Conservation (phyloP, 2,329 filamentous ascomycete species). For the Aspergillus hiratsukae region DNA sequence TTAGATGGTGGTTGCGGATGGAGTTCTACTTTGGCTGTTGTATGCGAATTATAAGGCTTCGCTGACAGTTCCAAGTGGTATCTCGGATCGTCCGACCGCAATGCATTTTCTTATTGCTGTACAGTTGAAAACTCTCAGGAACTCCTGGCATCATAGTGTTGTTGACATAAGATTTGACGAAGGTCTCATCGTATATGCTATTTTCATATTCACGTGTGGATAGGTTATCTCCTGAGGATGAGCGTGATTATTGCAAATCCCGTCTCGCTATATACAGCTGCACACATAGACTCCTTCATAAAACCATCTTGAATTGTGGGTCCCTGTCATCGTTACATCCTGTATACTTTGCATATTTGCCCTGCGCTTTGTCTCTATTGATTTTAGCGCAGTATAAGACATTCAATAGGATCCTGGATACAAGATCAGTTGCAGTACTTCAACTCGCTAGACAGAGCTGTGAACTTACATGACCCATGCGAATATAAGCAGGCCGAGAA, state of each 20-base stretch:
- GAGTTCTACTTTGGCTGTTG: not conserved
- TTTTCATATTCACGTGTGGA: not conserved
- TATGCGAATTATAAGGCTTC: not conserved
- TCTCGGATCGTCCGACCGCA: not conserved
- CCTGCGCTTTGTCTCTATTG: constrained; percentile 57
- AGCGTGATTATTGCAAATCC: not conserved
- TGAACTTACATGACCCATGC: constrained; percentile 60
- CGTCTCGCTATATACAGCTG: not conserved
- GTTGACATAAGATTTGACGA: not conserved
- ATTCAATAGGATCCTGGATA: constrained; percentile 52
- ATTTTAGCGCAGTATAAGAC: constrained; percentile 60
- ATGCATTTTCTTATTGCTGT: not conserved
- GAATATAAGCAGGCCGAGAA: constrained; percentile 56
- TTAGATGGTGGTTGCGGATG: not conserved
- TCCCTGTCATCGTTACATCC: constrained; percentile 61
- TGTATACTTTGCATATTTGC: constrained; percentile 55
- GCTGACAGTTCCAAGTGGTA: not conserved
- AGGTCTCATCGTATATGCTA: not conserved
- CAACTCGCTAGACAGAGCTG: not conserved
- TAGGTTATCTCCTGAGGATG: not conserved
- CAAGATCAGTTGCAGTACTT: not conserved
- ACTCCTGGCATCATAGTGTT: not conserved
- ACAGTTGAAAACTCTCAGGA: not conserved
- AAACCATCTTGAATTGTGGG: constrained; percentile 57
- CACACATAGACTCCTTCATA: constrained; percentile 36